Percentiles rank a stretch among this genome's conserved stretches.
These are phyloP conservation scores for Thielaviopsis populi DNA, from an alignment of 2,329 filamentous ascomycete species.

Conservation along the genomic window DNA sequence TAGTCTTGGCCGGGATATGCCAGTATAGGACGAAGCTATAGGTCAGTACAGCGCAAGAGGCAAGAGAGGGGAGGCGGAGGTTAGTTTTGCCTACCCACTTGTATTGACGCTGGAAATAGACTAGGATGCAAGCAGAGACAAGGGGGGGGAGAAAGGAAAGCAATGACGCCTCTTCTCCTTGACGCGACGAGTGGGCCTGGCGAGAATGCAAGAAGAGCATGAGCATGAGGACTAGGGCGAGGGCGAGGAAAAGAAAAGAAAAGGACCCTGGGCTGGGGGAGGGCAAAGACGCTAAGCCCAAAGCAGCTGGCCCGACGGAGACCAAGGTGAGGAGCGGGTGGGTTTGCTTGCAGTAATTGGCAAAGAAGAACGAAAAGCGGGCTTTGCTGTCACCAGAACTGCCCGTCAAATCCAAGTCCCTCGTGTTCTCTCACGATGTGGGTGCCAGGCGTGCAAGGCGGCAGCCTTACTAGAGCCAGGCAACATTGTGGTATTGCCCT, in stretches of 20 bases:
- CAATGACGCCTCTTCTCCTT: neutral
- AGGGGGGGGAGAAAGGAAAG: neutral
- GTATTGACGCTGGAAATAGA: neutral
- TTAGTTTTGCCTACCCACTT: neutral
- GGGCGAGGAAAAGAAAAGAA: neutral
- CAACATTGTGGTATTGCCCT: neutral
- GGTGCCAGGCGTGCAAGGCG: neutral
- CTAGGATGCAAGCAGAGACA: neutral
- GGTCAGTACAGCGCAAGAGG: neutral
- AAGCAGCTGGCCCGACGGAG: neutral
- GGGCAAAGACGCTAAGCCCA: neutral
- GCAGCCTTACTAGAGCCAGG: neutral
- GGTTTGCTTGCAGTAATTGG: neutral
- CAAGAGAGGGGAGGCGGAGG: too few species aligned
- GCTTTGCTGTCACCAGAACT: neutral
- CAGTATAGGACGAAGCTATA: neutral
- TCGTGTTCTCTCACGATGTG: neutral
- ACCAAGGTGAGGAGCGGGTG: neutral
- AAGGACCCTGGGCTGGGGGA: neutral
- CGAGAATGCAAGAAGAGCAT: too few species aligned
- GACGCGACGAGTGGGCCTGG: too few species aligned
- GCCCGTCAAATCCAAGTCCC: neutral
- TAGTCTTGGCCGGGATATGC: neutral
- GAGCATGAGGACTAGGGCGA: neutral
- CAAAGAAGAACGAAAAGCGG: neutral